These are phyloP conservation scores for Candida chilensis DNA, from an alignment of 805 yeast genomes.

Conservation along the genomic window DNA sequence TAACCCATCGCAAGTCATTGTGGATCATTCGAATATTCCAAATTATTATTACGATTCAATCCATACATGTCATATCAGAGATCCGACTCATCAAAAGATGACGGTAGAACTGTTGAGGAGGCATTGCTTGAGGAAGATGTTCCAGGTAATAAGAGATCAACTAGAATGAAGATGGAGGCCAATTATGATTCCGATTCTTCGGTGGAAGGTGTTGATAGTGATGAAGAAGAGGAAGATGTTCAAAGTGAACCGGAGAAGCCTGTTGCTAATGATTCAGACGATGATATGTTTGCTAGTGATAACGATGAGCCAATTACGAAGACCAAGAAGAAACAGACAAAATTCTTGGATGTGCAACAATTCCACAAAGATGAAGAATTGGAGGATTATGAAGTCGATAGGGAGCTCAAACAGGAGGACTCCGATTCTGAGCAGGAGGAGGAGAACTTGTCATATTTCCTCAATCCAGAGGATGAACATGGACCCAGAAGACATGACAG, in stretches of 20 bases:
- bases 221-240: constrained; percentile 6
- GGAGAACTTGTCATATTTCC: constrained; percentile 13
- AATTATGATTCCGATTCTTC: constrained; percentile 17
- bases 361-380: constrained; percentile 16
- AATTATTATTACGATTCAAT: too few relatives aligned
- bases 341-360: constrained; percentile 10
- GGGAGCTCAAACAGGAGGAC: constrained; percentile 7
- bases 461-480: constrained; percentile 13
- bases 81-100: too few relatives aligned
- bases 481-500: constrained; percentile 5
- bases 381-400: constrained; percentile 10
- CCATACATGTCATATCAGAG: too few relatives aligned
- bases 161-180: constrained; percentile 8
- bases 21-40: too few relatives aligned
- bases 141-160: constrained; percentile 4
- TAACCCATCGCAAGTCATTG: too few relatives aligned
- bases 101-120: too few relatives aligned
- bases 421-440: constrained; percentile 4
- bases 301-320: constrained; percentile 11
- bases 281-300: constrained; percentile 34
- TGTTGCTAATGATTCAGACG: constrained; percentile 18
- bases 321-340: constrained; percentile 4
- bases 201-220: constrained; percentile 7
- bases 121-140: constrained; percentile 4
- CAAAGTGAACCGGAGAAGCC: constrained; percentile 3